Conservation (phyloP, 2,329 filamentous ascomycete species). For the Sphaerulina populicola region DNA sequence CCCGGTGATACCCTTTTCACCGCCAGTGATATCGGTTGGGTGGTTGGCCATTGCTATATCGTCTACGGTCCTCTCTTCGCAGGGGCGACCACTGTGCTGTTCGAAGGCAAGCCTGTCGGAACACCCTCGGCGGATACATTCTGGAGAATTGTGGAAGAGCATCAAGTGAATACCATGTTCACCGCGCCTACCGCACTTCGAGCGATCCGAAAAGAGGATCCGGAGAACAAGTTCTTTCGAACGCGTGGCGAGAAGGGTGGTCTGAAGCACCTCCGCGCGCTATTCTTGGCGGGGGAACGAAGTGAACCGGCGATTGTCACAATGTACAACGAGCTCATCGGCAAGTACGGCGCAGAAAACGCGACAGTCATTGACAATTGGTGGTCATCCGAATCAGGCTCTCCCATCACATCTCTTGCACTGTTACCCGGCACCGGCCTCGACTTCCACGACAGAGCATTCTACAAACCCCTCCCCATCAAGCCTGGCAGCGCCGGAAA, state of each 20-base stretch:
- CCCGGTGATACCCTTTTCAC: conserved; percentile 76
- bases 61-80: conserved; percentile 78
- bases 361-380: conserved; percentile 62
- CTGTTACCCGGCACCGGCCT: conserved; percentile 55
- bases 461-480: conserved; percentile 49
- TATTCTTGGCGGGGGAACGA: conserved; percentile 83
- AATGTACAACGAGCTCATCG: conserved; percentile 68
- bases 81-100: conserved; percentile 78
- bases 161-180: conserved; percentile 75
- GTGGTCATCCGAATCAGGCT: conserved; percentile 66
- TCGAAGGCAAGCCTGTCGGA: conserved; percentile 88
- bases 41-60: conserved; percentile 79
- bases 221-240: conserved; percentile 59
- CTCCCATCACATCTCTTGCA: conserved; percentile 58
- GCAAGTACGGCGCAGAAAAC: conserved; percentile 54
- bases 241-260: conserved; percentile 59
- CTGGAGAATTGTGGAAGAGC: conserved; percentile 77
- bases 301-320: conserved; percentile 79
- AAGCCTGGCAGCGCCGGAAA: conserved; percentile 85
- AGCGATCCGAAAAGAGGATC: conserved; percentile 79
- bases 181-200: conserved; percentile 82
- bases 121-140: conserved; percentile 82
- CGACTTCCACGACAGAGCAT: conserved; percentile 41
- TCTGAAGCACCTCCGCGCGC: conserved; percentile 59
- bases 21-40: conserved; percentile 86